Base-by-base conservation (phyloP, 768 basidiomycete species). In the Pholiota molesta region DNA sequence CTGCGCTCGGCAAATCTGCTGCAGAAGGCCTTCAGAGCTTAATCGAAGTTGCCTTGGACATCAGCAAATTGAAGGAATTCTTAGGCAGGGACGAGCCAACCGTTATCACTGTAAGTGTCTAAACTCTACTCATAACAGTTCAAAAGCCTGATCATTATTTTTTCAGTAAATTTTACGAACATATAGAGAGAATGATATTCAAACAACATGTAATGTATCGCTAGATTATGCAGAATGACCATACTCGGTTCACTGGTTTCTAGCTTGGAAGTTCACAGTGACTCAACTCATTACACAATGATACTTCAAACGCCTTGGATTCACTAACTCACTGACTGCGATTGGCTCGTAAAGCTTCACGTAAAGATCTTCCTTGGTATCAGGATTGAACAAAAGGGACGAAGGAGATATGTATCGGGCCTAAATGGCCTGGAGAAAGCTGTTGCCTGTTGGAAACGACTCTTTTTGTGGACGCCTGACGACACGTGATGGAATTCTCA, bases 11-110 rank as follows among this genome's bases (percentile, higher is more conserved):
- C 64, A 86, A 87, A 74, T 84, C 91, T 62, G 89, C 97, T 19
- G 90, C 91, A 49, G 91, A 95, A 66, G 97, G 97, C 9, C 79
- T 99, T 70, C 88, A 95, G 79, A 95, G 95, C 19, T 81, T 99
- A 66, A 99, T 99, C 71, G 96, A 98, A 73, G 95, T 97, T 59
- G 97, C 97, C 37, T 76, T 99, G 62, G 83, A 87, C 69, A 80
- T 96, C 54, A 89, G 88, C 79, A 90, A 92, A 75, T 79, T 99
- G 78, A 89, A 89, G 74, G 84, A 92, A 73, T 94, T 90, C 79
- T 82, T 97, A 66, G 89, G 90, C 29, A 79, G 94, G 68, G 91
- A 97, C 56, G 82, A 94, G 81, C 97, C 97, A 42, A 97, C 95
- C 54, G 97, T 99, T 65, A 98, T 99, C 74, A 99, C 97, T 59